Conservation (phyloP, 306 rosid species). For the Cucurbita maxima region DNA sequence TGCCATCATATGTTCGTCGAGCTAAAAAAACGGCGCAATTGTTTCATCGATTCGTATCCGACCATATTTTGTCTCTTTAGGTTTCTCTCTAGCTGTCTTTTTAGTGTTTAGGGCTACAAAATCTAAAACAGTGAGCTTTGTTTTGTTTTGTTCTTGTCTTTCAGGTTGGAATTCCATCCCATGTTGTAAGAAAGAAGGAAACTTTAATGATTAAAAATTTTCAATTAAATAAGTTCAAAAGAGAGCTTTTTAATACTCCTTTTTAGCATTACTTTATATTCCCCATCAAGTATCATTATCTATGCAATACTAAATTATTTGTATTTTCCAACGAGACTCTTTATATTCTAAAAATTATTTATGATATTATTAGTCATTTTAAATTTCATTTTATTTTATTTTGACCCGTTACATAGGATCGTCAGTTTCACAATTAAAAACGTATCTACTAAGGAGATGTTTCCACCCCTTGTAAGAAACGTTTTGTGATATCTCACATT, state of each 20-base stretch:
- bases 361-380: no score
- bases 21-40: background rate
- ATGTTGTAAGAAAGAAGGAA: slow-evolving; percentile 2
- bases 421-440: no score
- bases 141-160: background rate
- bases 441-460: no score
- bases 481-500: no score
- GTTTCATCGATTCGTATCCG: background rate
- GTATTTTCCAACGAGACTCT: no score
- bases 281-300: slow-evolving; percentile 30
- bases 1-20: no score
- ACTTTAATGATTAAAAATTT: slow-evolving; percentile 25
- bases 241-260: slow-evolving; percentile 32
- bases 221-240: slow-evolving; percentile 39
- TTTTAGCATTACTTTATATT: slow-evolving; percentile 23
- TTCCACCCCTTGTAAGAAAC: no score
- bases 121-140: background rate
- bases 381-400: no score
- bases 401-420: no score
- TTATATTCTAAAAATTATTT: no score
- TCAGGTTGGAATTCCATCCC: background rate
- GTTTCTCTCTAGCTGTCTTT: background rate
- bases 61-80: background rate
- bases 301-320: background rate
- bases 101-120: background rate